Conservation (phyloP, 2,329 filamentous ascomycete species). For the Metarhizium humberi region DNA sequence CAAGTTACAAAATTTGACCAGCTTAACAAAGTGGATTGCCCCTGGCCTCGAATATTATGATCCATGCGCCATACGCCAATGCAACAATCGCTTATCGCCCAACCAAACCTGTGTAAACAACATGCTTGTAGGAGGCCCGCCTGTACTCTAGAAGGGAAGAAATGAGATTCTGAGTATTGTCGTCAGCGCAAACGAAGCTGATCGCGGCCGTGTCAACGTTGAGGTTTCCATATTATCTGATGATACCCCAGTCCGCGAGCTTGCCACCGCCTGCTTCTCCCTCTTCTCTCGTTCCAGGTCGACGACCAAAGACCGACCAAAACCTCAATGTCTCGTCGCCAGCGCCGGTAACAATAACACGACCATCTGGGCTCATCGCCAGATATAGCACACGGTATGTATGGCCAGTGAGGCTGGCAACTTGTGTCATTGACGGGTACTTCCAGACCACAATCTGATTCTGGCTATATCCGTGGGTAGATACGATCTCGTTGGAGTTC, state of each 20-base stretch:
- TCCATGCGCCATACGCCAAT: conserved; percentile 16
- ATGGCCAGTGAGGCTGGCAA: conserved; percentile 89
- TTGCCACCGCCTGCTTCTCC: conserved; percentile 50
- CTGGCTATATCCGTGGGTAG: conserved; percentile 93
- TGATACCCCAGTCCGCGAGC: conserved; percentile 74
- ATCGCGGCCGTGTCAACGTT: neutral
- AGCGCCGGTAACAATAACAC: conserved; percentile 88
- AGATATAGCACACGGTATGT: conserved; percentile 94
- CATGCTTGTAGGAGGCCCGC: neutral
- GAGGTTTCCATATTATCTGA: conserved; percentile 42
- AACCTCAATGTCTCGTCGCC: conserved; percentile 94
- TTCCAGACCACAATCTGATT: conserved; percentile 99
- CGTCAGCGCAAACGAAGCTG: neutral
- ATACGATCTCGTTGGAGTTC: conserved; percentile 95
- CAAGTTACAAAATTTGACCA: neutral
- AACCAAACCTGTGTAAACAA: neutral
- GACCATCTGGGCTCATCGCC: conserved; percentile 93
- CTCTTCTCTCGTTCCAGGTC: conserved; percentile 62
- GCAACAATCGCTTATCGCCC: conserved; percentile 8
- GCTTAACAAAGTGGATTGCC: neutral
- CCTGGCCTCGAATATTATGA: neutral
- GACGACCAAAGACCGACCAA: conserved; percentile 90
- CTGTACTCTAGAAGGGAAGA: neutral
- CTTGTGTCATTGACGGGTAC: conserved; percentile 95
- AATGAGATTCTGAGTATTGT: neutral